Conservation (phyloP, 2,329 filamentous ascomycete species). For the Fusarium veterinarium region DNA sequence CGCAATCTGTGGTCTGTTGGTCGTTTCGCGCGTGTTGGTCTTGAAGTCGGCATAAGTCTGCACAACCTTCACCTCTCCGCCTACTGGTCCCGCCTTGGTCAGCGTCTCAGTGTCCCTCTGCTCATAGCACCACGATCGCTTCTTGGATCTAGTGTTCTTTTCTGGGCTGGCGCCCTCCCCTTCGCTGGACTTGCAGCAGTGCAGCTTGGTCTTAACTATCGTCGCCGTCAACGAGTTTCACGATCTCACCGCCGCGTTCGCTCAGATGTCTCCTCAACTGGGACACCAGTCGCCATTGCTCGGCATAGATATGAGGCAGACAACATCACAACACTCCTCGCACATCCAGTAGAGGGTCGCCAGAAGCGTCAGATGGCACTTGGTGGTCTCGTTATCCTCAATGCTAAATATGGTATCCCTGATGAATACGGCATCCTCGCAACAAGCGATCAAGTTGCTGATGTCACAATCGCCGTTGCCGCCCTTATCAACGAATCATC, state of each 20-base stretch:
- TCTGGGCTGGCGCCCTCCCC: constrained; percentile 55
- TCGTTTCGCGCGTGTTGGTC: constrained; percentile 55
- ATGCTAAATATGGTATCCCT: constrained; percentile 60
- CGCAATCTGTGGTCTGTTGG: constrained; percentile 57
- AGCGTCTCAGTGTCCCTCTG: constrained; percentile 58
- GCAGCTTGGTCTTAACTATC: constrained; percentile 47
- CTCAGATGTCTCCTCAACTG: constrained; percentile 11
- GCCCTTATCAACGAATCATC: constrained; percentile 55
- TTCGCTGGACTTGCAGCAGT: constrained; percentile 54
- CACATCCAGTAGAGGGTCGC: constrained; percentile 52
- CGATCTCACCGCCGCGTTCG: constrained; percentile 14
- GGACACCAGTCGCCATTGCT: constrained; percentile 45
- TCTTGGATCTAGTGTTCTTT: constrained; percentile 47
- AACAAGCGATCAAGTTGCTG: constrained; percentile 58
- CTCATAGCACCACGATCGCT: constrained; percentile 50
- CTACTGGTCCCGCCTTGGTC: constrained; percentile 60
- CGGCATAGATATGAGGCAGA: constrained; percentile 58
- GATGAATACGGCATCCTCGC: constrained; percentile 46
- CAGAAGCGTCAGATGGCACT: constrained; percentile 51
- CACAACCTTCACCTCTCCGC: constrained; percentile 58
- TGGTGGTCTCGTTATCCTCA: constrained; percentile 60
- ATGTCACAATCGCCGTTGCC: constrained; percentile 61
- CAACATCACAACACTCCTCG: constrained; percentile 57
- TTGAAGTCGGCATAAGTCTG: constrained; percentile 57
- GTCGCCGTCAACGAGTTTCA: constrained; percentile 12